Percentiles rank a stretch among this genome's conserved stretches.
These are phyloP conservation scores for Diatrype stigma DNA, from an alignment of 2,329 filamentous ascomycete species.

Conservation along the genomic window DNA sequence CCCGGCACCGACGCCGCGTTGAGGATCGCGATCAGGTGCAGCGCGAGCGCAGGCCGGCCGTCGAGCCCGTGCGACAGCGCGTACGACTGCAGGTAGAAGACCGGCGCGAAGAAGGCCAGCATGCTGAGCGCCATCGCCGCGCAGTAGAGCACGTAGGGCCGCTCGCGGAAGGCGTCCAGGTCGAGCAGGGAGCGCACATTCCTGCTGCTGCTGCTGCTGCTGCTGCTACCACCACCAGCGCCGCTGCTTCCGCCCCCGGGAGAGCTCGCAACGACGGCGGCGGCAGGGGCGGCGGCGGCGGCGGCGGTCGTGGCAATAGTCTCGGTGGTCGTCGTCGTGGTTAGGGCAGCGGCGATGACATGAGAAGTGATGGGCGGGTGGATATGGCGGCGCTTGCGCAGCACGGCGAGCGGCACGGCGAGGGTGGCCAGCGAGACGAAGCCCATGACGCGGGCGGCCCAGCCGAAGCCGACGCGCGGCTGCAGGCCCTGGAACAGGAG, in stretches of 20 bases:
- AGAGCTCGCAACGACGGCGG: too few relatives aligned
- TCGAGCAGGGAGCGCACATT: conserved; percentile 23
- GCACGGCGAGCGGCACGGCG: conserved; percentile 23
- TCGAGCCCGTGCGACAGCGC: conserved; percentile 31
- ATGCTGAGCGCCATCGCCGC: conserved; percentile 30
- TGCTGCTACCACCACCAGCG: conserved; percentile 6
- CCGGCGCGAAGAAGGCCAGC: conserved; percentile 34
- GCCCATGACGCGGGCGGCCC: conserved; percentile 31
- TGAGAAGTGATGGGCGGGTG: too few relatives aligned
- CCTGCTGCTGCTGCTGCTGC: neutral
- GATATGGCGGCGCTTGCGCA: conserved; percentile 26
- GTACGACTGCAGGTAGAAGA: conserved; percentile 43
- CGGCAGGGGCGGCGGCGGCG: too few relatives aligned
- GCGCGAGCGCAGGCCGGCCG: conserved; percentile 26
- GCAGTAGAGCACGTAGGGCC: conserved; percentile 29
- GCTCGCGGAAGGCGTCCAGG: conserved; percentile 24
- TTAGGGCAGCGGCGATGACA: too few relatives aligned
- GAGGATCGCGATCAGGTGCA: conserved; percentile 47
- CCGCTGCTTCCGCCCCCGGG: neutral
- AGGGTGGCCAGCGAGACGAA: conserved; percentile 30
- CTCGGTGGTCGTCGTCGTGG: neutral
- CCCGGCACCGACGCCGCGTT: conserved; percentile 48
- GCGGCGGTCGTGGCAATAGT: conserved; percentile 2
- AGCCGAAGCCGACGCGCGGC: conserved; percentile 27
- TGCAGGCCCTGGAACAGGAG: conserved; percentile 31